Conservation (phyloP, 1,139 yeast genomes). For the Candida smagusa region DNA sequence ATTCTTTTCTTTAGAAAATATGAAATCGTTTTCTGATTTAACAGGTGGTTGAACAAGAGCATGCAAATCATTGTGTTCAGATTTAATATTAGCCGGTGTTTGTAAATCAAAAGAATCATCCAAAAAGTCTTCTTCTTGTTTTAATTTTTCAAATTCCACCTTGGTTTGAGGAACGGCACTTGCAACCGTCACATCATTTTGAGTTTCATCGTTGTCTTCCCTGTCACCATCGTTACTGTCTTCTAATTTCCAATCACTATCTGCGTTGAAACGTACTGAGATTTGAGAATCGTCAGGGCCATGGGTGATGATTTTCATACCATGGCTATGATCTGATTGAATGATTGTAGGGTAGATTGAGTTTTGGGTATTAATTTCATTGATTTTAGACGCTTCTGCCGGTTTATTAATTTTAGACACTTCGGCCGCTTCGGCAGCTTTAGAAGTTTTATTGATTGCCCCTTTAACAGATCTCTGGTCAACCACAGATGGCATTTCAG, state of each 20-base stretch:
- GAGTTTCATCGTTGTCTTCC: slow-evolving; percentile 40
- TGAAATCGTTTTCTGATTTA: no score
- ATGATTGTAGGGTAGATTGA: slow-evolving; percentile 5
- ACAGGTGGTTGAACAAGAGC: no score
- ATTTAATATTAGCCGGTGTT: no score
- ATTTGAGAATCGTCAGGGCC: slow-evolving; percentile 14
- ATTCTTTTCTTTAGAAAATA: no score
- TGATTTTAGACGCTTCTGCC: background rate
- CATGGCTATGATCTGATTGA: background rate
- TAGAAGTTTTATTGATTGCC: background rate
- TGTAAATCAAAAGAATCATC: slow-evolving; percentile 3
- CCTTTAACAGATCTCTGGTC: background rate
- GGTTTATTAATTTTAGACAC: background rate
- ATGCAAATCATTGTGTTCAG: no score
- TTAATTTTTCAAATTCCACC: slow-evolving; percentile 13
- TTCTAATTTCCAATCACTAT: slow-evolving; percentile 40
- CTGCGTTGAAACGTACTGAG: slow-evolving; percentile 34
- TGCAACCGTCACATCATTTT: slow-evolving; percentile 17
- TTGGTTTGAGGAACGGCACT: slow-evolving; percentile 8
- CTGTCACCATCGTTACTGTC: slow-evolving; percentile 44
- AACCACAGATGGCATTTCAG: background rate
- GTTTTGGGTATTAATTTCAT: background rate
- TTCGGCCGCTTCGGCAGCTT: background rate
- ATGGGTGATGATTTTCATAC: slow-evolving; percentile 4
- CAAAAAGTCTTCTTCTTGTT: slow-evolving; percentile 5